A percentile compares a stretch with the other conserved stretches of the same genome.
Conservation (phyloP, 306 rosid genomes). For the Chamaecrista fasciculata region DNA sequence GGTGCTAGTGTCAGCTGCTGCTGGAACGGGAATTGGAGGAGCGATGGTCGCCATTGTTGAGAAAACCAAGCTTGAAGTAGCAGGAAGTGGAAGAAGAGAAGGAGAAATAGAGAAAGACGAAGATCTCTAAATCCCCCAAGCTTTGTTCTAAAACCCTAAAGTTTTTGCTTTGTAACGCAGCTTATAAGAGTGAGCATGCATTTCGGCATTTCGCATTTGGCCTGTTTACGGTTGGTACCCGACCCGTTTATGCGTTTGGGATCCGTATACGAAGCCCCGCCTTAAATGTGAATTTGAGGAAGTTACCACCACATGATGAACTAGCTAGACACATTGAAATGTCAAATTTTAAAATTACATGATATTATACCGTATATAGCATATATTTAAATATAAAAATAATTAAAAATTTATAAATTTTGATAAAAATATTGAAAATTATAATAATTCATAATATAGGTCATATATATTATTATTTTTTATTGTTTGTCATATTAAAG, state of each 20-base stretch:
- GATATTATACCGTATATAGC: too few species aligned
- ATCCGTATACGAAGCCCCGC: neutral
- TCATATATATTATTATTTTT: too few species aligned
- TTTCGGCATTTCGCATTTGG: neutral
- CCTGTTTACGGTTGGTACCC: neutral
- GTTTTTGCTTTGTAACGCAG: too few species aligned
- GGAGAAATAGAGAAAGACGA: neutral
- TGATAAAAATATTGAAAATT: too few species aligned
- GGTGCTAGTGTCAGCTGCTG: neutral
- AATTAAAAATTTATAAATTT: too few species aligned
- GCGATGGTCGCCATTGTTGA: slow-evolving; percentile 40
- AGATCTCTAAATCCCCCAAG: neutral
- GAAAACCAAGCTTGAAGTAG: neutral
- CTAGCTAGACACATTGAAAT: too few species aligned
- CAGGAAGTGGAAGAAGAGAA: neutral
- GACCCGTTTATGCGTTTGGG: neutral
- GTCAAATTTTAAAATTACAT: too few species aligned
- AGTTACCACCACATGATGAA: too few species aligned
- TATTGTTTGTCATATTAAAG: too few species aligned
- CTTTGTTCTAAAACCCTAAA: slow-evolving; percentile 19
- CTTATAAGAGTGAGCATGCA: neutral
- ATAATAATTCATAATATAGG: too few species aligned
- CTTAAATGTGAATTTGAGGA: too few species aligned
- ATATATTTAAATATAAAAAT: too few species aligned
- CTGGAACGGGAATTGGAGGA: slow-evolving; percentile 26